Evolutionary conservation across 768 basidiomycete genomes (phyloP), one percentile per base, ranked within the genome.

Genomic region (Chalciporus piperatus): DNA sequence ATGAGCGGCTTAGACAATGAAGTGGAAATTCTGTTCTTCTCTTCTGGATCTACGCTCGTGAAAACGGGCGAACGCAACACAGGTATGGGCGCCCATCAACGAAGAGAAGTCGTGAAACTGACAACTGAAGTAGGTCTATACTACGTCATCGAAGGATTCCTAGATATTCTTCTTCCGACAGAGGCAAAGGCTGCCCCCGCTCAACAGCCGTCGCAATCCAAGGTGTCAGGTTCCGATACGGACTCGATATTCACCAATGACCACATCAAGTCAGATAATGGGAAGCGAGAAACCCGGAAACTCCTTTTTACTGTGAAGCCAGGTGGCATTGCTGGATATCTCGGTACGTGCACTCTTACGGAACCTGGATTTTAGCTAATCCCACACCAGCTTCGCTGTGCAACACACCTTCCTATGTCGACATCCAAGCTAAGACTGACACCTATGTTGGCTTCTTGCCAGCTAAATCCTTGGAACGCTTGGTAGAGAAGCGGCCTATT

Each of bases 401-500:
- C 59, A 88, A 86, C 48, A 93, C 89, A 23, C 85, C 93, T 6
- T 96, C 93, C 3, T 99, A 98, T 64, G 95, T 98, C 40, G 92
- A 96, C 66, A 97, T 99, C 66, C 87, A 79, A 57, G 94, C 97
- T 5, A 98, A 98, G 74, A 98, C 95, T 0, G 96, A 99, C 64
- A 89, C 87, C n/a, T 99, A 96, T 61, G 97, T 98, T 56, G 97
- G 97, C 0, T 96, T 96, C 69, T 70, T 99, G 25, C 91, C 97
- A 1, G 83, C 89, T 3, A 80, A 87, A 63, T 88, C 96, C 6
- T 73, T 99, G 49, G 93, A 98, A 63, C 77, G 89, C 20, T 77
- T 99, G 48, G 78, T 98, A 38, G 97, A 98, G 69, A 87, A 94
- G 59, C 80, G 90, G 42, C 97, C 97, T 2, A 98, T 99, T 47